Evolutionary conservation across 208 protist species (phyloP).

Genomic region (Leishmania major): DNA sequence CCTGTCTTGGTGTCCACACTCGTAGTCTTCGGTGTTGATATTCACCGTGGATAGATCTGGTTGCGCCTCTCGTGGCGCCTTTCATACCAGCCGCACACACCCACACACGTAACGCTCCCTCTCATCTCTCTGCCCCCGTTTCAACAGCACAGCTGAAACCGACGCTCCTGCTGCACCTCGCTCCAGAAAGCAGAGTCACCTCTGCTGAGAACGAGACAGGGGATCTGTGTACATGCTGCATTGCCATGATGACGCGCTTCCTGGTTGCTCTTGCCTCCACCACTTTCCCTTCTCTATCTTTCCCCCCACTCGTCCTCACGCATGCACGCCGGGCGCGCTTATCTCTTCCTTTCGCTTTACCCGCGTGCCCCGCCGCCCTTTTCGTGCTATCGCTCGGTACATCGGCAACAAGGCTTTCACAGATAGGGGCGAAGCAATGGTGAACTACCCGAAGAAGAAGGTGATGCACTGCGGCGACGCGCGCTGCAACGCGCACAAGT

Average conservation of each 20-base stretch:
- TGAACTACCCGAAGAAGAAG: conserved; percentile 95
- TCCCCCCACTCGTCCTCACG: background rate
- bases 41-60: background rate
- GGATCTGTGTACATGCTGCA: background rate
- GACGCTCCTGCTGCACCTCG: background rate
- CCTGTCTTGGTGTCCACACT: no score
- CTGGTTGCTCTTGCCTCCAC: no score
- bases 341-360: background rate
- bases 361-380: background rate
- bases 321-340: background rate
- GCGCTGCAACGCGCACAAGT: conserved; percentile 95
- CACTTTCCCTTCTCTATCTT: background rate
- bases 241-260: background rate
- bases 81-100: background rate
- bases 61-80: background rate
- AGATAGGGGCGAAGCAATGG: conserved; percentile 46
- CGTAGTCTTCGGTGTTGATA: background rate
- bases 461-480: conserved; percentile 89
- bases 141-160: background rate
- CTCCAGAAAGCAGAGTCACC: background rate
- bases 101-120: background rate
- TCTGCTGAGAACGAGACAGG: background rate
- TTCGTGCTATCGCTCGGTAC: background rate
- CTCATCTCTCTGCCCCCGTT: background rate
- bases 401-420: background rate